Evolutionary conservation across 345 rosid genomes (phyloP).

Genomic region (Brassica carinata): DNA sequence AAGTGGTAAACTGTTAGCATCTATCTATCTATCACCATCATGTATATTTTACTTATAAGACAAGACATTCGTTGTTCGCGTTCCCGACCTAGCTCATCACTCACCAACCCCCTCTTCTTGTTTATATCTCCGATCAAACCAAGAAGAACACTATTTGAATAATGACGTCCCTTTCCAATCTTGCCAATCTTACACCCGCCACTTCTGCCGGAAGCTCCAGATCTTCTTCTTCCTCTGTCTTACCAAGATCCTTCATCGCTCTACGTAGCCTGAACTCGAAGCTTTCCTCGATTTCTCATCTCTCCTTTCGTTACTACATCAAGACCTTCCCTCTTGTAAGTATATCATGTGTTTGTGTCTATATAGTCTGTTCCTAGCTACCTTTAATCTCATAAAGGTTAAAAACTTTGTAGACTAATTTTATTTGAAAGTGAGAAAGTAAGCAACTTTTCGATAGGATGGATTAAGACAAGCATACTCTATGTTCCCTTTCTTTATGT

Average conservation of each 20-base stretch:
- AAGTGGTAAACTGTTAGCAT: conserved; percentile 25
- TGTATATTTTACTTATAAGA: background rate
- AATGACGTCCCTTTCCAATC: conserved; percentile 87
- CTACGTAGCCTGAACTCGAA: conserved; percentile 47
- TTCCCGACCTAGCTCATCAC: conserved; percentile 29
- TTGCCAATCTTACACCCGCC: conserved; percentile 48
- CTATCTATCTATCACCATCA: background rate
- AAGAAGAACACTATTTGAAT: too few species aligned
- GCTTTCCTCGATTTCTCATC: conserved; percentile 52
- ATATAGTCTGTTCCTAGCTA: conserved; percentile 7
- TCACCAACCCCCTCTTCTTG: conserved; percentile 40
- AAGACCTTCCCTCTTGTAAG: conserved; percentile 60
- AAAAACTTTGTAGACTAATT: background rate
- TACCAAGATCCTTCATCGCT: conserved; percentile 43
- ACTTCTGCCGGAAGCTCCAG: conserved; percentile 35
- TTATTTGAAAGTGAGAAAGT: background rate
- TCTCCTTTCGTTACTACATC: conserved; percentile 44
- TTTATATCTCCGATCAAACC: conserved; percentile 34
- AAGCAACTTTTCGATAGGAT: background rate
- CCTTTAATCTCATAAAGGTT: background rate
- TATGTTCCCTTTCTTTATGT: background rate
- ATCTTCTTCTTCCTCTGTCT: conserved; percentile 49
- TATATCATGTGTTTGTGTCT: conserved; percentile 19
- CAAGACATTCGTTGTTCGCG: conserved; percentile 2
- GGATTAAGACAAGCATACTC: background rate